Conservation (phyloP, 208 protist species). For the Trypanosoma cruzi region DNA sequence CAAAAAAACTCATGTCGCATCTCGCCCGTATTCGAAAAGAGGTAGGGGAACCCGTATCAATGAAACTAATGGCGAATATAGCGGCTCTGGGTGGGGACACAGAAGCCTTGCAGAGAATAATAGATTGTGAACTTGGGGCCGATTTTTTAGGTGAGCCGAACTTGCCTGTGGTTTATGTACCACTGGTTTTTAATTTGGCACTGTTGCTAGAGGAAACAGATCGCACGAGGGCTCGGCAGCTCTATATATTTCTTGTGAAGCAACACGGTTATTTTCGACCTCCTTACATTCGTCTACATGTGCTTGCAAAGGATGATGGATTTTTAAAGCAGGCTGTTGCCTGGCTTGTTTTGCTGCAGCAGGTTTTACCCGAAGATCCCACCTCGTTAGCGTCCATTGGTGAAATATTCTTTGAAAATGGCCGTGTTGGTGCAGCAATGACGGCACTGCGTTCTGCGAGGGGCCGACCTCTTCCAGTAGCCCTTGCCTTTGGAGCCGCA, state of each 20-base stretch:
- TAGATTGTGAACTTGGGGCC: conserved; percentile 71
- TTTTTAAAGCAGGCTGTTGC: conserved; percentile 64
- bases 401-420: conserved; percentile 58
- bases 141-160: conserved; percentile 43
- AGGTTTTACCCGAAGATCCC: conserved; percentile 65
- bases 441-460: conserved; percentile 41
- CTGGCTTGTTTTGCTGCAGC: conserved; percentile 78
- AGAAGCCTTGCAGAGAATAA: conserved; percentile 67
- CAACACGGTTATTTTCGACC: conserved; percentile 61
- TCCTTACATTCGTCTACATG: conserved; percentile 77
- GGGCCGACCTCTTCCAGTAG: conserved; percentile 41
- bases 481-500: conserved; percentile 59
- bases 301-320: conserved; percentile 57
- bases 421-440: conserved; percentile 45
- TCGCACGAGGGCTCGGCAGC: conserved; percentile 41
- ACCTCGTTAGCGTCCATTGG: conserved; percentile 52
- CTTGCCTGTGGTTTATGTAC: conserved; percentile 53
- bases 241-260: conserved; percentile 87
- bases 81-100: conserved; percentile 54
- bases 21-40: conserved; percentile 52
- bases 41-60: conserved; percentile 38
- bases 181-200: conserved; percentile 83
- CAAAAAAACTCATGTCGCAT: conserved; percentile 37
- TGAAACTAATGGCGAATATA: conserved; percentile 69
- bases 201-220: conserved; percentile 63